A percentile compares a stretch with the other conserved stretches of the same genome.
phyloP scores from a whole-genome alignment of 305 asterid species.

The Petunia hybrid region DNA sequence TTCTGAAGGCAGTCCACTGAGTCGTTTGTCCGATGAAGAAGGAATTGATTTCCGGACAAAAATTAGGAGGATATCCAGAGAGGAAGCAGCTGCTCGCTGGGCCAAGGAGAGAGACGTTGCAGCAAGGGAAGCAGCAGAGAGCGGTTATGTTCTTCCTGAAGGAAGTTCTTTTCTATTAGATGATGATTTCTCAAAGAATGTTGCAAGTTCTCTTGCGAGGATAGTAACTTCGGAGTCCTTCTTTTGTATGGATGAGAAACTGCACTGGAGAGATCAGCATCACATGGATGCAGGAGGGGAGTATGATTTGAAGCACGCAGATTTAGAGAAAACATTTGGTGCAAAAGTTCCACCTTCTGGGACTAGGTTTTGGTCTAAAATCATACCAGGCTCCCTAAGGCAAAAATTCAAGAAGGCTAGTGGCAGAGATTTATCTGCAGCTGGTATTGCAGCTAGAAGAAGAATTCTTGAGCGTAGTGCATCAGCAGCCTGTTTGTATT shows the following conservation, averaged over 20 bases:
- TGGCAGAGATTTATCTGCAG: conserved; percentile 64
- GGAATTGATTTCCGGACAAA: conserved; percentile 94
- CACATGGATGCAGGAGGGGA: conserved; percentile 98
- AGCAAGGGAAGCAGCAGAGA: conserved; percentile 80
- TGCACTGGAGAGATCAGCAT: conserved; percentile 96
- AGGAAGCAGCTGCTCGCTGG: conserved; percentile 78
- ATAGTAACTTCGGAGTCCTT: conserved; percentile 63
- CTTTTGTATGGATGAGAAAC: conserved; percentile 74
- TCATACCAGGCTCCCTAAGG: conserved; percentile 65
- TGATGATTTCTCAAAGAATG: conserved; percentile 64
- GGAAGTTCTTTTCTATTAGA: conserved; percentile 51
- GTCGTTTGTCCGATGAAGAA: conserved; percentile 86
- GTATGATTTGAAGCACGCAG: conserved; percentile 95
- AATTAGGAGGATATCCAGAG: conserved; percentile 84
- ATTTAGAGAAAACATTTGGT: conserved; percentile 95
- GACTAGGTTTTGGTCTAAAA: conserved; percentile 66
- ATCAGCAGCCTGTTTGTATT: conserved; percentile 73
- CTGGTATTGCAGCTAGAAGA: conserved; percentile 68
- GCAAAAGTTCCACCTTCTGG: conserved; percentile 64
- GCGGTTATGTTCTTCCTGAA: conserved; percentile 75
- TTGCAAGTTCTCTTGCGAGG: conserved; percentile 54
- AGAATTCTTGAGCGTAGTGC: conserved; percentile 91
- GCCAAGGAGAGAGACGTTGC: conserved; percentile 80
- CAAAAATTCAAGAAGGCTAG: conserved; percentile 71
- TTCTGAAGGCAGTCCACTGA: conserved; percentile 64